phyloP scores from a whole-genome alignment of 2,329 filamentous ascomycete genomes.

The Cercospora zeina region DNA sequence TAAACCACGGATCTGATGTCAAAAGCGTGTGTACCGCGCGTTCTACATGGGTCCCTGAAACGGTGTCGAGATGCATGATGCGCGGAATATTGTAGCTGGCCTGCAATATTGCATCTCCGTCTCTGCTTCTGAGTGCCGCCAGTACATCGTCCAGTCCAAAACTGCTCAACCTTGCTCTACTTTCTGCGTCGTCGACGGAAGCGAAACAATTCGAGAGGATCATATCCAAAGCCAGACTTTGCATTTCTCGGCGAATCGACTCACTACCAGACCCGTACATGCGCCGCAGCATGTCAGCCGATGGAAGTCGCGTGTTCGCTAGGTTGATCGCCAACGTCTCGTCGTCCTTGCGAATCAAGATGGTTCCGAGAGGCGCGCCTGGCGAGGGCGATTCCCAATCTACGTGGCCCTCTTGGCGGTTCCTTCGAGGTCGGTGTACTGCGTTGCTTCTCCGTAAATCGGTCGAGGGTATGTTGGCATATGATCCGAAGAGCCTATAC shows the following conservation, averaged over 20 bases:
- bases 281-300: slow-evolving; percentile 16
- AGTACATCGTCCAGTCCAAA: slow-evolving; percentile 17
- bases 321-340: slow-evolving; percentile 23
- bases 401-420: slow-evolving; percentile 14
- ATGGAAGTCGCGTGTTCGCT: slow-evolving; percentile 19
- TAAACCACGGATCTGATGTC: slow-evolving; percentile 17
- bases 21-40: slow-evolving; percentile 23
- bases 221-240: slow-evolving; percentile 15
- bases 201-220: slow-evolving; percentile 11
- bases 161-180: neutral
- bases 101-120: slow-evolving; percentile 12
- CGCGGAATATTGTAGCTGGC: slow-evolving; percentile 13
- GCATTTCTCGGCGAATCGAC: slow-evolving; percentile 8
- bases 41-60: slow-evolving; percentile 20
- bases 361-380: slow-evolving; percentile 24
- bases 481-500: slow-evolving; percentile 57
- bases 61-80: slow-evolving; percentile 18
- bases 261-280: slow-evolving; percentile 18
- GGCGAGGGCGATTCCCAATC: slow-evolving; percentile 17
- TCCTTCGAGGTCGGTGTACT: slow-evolving; percentile 26
- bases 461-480: slow-evolving; percentile 15
- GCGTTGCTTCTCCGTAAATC: slow-evolving; percentile 31
- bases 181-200: neutral
- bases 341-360: slow-evolving; percentile 21
- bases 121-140: slow-evolving; percentile 8